Evolutionary conservation across 495 filamentous ascomycete species (phyloP), one percentile per base, ranked within the genome.

Genomic region (Mytilinidion resinicola): DNA sequence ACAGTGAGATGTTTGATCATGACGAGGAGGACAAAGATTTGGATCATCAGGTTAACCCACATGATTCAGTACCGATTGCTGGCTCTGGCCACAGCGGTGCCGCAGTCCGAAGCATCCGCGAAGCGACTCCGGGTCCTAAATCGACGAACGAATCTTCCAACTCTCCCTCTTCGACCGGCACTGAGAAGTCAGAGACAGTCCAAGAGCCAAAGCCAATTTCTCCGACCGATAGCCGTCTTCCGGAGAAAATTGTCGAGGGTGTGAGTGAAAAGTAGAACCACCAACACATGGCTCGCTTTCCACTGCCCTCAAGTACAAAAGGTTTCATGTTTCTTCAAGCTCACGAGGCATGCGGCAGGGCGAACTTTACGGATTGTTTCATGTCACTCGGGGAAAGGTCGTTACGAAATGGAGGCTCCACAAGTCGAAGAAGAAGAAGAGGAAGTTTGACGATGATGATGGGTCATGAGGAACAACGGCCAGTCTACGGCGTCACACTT

Each of bases 1-100:
- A 96, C 63, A 83, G 85, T 35, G 88, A 96, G 60, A 90, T 96
- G 80, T 92, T 95, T 76, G 91, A 96, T 71, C 84, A 90, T 57
- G 80, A 83, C 53, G 90, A 90, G 57, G 89, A 95, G 70, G 87
- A 93, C 61, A 87, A 87, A 70, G 91, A 92, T 60, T 61, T 80
- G 34, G 73, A 73, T 52, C 78, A 76, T 61, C 82, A 85, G 70
- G 80, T 81, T 48, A 75, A 74, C 66, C 19, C 54, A 39, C 47
- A 56, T 9, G 49, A 67, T 52, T 69, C 63, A 12, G 48, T 66
- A 41, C 20, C 53, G 44, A 50, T 43, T 7, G 48, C 65, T 17
- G 52, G 35, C 19, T 30, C 25, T 6, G 15, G 21, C 33, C 30
- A 53, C 30, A 47, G 60, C 59, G 68, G 57, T 46, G 66, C 17